Conservation (phyloP, 2,329 filamentous ascomycete species). For the Verticillium albo-atrum region DNA sequence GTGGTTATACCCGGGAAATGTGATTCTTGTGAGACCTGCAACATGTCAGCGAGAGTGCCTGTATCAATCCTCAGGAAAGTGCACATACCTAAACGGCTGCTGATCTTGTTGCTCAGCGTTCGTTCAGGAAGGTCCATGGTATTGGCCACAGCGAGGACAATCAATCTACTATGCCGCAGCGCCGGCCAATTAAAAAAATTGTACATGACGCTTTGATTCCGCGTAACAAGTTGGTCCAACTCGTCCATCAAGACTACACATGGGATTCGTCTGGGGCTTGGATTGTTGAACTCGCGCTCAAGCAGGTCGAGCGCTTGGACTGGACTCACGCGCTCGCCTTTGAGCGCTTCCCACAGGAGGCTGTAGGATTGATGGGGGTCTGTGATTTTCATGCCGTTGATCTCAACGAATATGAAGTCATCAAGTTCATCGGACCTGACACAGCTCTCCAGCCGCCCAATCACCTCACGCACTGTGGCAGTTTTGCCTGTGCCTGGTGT, state of each 20-base stretch:
- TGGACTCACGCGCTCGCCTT: slow-evolving; percentile 87
- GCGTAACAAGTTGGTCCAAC: slow-evolving; percentile 93
- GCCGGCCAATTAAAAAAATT: slow-evolving; percentile 99
- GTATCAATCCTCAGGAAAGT: too few relatives aligned
- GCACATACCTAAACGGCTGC: slow-evolving; percentile 67
- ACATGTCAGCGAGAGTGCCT: not conserved
- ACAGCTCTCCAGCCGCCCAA: slow-evolving; percentile 81
- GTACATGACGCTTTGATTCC: slow-evolving; percentile 99
- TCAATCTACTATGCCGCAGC: slow-evolving; percentile 82
- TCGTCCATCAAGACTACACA: slow-evolving; percentile 99
- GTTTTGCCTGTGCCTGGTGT: slow-evolving; percentile 97
- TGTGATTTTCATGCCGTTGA: slow-evolving; percentile 99
- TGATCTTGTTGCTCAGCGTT: slow-evolving; percentile 97
- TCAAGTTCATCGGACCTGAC: slow-evolving; percentile 89
- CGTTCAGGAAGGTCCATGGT: slow-evolving; percentile 98
- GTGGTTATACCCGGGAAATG: slow-evolving; percentile 95
- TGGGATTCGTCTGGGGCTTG: slow-evolving; percentile 83
- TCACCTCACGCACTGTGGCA: slow-evolving; percentile 92
- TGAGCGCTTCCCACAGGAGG: slow-evolving; percentile 91
- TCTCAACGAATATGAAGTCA: slow-evolving; percentile 98
- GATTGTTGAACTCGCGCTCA: slow-evolving; percentile 87
- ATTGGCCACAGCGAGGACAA: slow-evolving; percentile 95
- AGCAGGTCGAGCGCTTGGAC: slow-evolving; percentile 87
- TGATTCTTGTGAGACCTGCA: slow-evolving; percentile 78
- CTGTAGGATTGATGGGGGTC: slow-evolving; percentile 96